Conservation (phyloP, 257 asterid species). For the Przewalskia tangutica region DNA sequence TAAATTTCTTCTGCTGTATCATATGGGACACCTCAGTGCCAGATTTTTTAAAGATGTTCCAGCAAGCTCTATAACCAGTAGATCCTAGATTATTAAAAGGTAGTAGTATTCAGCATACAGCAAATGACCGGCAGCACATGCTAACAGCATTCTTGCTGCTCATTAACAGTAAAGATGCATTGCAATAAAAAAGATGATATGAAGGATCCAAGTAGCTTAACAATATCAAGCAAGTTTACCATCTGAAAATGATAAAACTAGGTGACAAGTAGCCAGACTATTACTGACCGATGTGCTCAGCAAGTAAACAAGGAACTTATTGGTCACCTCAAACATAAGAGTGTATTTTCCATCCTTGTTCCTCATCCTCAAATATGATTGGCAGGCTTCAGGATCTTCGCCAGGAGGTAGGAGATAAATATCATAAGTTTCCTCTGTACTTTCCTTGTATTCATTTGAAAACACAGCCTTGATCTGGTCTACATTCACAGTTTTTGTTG, state of each 20-base stretch:
- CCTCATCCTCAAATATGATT: constrained; percentile 98
- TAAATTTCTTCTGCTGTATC: neutral
- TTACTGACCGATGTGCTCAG: neutral
- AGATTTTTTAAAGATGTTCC: neutral
- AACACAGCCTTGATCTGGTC: constrained; percentile 76
- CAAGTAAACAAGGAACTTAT: neutral
- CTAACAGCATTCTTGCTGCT: neutral
- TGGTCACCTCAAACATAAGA: constrained; percentile 96
- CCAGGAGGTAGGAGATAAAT: constrained; percentile 98
- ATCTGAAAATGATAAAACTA: neutral
- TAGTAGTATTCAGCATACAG: neutral
- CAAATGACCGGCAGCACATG: neutral
- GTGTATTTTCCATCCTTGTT: constrained; percentile 91
- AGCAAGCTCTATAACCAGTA: neutral
- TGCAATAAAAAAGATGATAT: neutral
- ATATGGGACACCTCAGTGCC: neutral
- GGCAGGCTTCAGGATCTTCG: constrained; percentile 99
- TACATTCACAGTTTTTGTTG: constrained; percentile 55
- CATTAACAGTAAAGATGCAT: neutral
- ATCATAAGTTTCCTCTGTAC: constrained; percentile 88
- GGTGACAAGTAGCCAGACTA: neutral
- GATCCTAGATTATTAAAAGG: neutral
- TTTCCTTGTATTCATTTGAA: constrained; percentile 49
- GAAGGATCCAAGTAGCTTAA: neutral
- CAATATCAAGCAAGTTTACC: neutral